These are phyloP conservation scores for Clausena lansium DNA, from an alignment of 345 rosid species.

Conservation along the genomic window DNA sequence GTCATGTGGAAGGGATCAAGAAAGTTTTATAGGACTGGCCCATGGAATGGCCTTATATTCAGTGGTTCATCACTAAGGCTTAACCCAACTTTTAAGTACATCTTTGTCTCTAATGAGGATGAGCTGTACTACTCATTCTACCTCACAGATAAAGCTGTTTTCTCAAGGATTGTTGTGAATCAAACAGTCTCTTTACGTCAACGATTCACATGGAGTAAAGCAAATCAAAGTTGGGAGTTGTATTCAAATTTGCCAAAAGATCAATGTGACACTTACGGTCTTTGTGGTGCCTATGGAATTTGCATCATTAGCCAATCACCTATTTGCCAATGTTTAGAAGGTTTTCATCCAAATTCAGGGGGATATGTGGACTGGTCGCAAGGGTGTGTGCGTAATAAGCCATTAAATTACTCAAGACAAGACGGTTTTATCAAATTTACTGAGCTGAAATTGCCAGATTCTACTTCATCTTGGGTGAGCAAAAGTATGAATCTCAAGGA, in stretches of 20 bases:
- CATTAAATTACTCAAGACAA: constrained; percentile 23
- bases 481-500: constrained; percentile 28
- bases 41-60: constrained; percentile 48
- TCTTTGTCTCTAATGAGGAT: constrained; percentile 23
- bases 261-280: constrained; percentile 31
- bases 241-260: constrained; percentile 43
- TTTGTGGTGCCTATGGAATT: constrained; percentile 36
- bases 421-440: constrained; percentile 34
- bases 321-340: constrained; percentile 36
- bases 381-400: constrained; percentile 37
- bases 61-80: constrained; percentile 31
- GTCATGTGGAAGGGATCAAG: constrained; percentile 23
- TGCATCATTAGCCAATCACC: constrained; percentile 23
- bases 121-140: constrained; percentile 33
- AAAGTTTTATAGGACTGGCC: constrained; percentile 31
- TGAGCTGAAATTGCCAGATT: constrained; percentile 40
- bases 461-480: constrained; percentile 24
- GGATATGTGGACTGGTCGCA: constrained; percentile 37
- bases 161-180: constrained; percentile 33
- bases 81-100: constrained; percentile 19
- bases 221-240: constrained; percentile 26
- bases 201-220: constrained; percentile 41
- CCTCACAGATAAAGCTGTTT: constrained; percentile 18
- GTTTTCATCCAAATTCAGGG: constrained; percentile 33
- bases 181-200: constrained; percentile 23